Evolutionary conservation across 1,139 yeast species (phyloP).

Genomic region (Kluyveromyces sp.): DNA sequence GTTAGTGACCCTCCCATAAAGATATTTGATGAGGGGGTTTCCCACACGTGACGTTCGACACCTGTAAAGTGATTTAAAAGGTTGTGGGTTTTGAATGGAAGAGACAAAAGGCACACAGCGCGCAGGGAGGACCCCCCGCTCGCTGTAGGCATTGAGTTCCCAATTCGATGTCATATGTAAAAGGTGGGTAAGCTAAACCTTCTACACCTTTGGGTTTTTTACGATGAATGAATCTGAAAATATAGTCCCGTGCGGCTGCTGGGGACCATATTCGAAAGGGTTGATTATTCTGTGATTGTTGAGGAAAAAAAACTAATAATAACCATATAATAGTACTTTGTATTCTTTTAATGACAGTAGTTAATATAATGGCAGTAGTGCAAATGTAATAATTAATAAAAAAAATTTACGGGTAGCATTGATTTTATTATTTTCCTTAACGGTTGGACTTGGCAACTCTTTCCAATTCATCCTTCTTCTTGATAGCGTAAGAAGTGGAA

Average conservation of each 20-base stretch:
- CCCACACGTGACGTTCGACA: not conserved
- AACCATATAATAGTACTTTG: too few species aligned
- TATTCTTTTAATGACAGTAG: not conserved
- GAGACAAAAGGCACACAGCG: not conserved
- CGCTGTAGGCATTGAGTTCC: not conserved
- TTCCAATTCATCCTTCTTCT: constrained; percentile 99
- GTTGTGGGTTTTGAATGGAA: constrained; percentile 1
- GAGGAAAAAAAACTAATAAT: too few species aligned
- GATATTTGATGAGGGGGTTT: not conserved
- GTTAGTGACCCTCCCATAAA: too few species aligned
- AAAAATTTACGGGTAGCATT: not conserved
- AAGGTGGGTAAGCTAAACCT: too few species aligned
- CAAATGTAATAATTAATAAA: constrained; percentile 1
- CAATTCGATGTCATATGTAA: too few species aligned
- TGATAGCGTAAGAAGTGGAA: constrained; percentile 99
- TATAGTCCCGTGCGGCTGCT: too few species aligned
- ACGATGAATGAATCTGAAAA: too few species aligned
- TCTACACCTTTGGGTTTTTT: too few species aligned
- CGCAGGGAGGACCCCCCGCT: not conserved
- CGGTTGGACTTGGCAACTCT: constrained; percentile 99
- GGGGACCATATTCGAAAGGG: too few species aligned
- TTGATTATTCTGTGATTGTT: too few species aligned
- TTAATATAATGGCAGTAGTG: constrained; percentile 1
- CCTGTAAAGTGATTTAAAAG: not conserved
- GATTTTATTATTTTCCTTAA: constrained; percentile 39